These are phyloP conservation scores for Vitellaria paradoxa DNA, from an alignment of 179 eudicot species.

Conservation along the genomic window DNA sequence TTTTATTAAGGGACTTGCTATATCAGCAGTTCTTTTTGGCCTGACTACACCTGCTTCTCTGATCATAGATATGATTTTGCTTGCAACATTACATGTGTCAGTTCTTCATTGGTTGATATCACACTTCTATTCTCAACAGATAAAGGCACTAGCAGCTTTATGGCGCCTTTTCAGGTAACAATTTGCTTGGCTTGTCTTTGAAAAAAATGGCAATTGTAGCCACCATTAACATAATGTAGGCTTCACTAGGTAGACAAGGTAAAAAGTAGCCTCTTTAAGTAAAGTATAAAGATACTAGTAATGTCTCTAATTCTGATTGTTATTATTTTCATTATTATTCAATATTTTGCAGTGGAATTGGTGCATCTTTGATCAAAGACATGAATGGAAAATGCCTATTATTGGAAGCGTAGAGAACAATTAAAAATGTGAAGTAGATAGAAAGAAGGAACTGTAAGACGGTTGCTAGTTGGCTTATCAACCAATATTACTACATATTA, in stretches of 20 bases:
- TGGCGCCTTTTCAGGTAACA: constrained; percentile 97
- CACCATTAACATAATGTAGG: background rate
- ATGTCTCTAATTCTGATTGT: background rate
- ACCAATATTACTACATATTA: too few relatives aligned
- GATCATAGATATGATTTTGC: constrained; percentile 52
- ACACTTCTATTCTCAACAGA: constrained; percentile 72
- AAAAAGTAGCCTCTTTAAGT: background rate
- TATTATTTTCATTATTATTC: background rate
- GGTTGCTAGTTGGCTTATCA: too few relatives aligned
- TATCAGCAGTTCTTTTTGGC: constrained; percentile 73
- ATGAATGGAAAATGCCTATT: constrained; percentile 65
- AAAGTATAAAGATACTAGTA: background rate
- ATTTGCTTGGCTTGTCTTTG: background rate
- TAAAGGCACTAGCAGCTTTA: constrained; percentile 76
- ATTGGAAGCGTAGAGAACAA: too few relatives aligned
- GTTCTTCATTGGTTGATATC: constrained; percentile 69
- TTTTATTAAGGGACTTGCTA: constrained; percentile 55
- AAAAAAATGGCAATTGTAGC: background rate
- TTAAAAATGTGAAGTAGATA: background rate
- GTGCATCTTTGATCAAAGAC: background rate
- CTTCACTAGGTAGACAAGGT: background rate
- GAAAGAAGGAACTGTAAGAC: too few relatives aligned
- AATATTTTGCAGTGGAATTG: background rate
- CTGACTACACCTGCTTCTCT: constrained; percentile 73
- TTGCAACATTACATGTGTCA: constrained; percentile 64